Evolutionary conservation across 805 yeast species (phyloP).

Genomic region (Ogataea neopini): DNA sequence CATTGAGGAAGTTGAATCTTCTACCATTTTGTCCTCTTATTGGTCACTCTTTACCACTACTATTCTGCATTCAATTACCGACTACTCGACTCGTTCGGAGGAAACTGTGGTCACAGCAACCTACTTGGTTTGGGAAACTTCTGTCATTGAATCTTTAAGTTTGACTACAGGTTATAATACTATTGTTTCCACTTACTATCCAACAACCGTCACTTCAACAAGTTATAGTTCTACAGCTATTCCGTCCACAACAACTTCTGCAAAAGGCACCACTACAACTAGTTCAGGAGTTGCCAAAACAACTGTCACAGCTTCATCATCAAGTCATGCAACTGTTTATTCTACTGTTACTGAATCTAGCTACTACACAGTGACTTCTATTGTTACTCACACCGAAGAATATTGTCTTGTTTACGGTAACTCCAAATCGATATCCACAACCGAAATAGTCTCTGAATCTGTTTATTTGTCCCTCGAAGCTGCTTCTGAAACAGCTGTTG

Average conservation of each 20-base stretch:
- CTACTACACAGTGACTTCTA: constrained; percentile 12
- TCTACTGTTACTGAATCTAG: constrained; percentile 9
- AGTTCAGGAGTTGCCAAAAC: constrained; percentile 4
- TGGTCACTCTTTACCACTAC: constrained; percentile 11
- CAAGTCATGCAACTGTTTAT: background rate
- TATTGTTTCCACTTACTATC: constrained; percentile 17
- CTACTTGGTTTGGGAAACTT: constrained; percentile 17
- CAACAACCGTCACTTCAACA: constrained; percentile 13
- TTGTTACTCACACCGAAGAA: constrained; percentile 2
- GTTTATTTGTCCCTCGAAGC: background rate
- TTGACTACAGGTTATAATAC: constrained; percentile 16
- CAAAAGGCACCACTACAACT: background rate
- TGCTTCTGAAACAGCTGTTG: background rate
- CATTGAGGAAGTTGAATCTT: constrained; percentile 7
- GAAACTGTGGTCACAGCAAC: constrained; percentile 14
- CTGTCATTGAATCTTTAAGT: constrained; percentile 11
- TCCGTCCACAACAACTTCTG: too few species aligned
- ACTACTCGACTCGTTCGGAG: constrained; percentile 4
- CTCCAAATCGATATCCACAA: background rate
- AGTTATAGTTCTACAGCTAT: background rate
- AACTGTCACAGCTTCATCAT: constrained; percentile 1
- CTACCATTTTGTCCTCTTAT: constrained; percentile 12
- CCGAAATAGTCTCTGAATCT: background rate
- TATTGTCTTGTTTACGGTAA: constrained; percentile 10
- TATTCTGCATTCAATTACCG: constrained; percentile 3